phyloP scores from a whole-genome alignment of 2,329 filamentous ascomycete species.

The Sporothrix globosa region DNA sequence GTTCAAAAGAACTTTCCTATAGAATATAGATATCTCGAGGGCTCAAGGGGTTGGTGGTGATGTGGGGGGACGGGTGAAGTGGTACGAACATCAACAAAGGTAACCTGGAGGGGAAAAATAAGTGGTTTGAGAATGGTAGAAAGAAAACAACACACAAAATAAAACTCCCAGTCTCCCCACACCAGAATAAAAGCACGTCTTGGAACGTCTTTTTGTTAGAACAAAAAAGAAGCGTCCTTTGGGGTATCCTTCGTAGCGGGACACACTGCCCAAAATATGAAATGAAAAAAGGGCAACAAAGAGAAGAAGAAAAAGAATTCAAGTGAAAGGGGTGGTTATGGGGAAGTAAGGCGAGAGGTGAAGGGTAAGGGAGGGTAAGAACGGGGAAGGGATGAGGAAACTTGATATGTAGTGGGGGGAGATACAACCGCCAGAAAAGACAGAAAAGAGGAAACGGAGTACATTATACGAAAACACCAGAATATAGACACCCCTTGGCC shows the following conservation, averaged over 20 bases:
- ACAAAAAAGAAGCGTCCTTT: slow-evolving; percentile 15
- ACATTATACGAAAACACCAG: background rate
- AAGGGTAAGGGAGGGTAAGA: background rate
- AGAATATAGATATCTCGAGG: background rate
- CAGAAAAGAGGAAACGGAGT: background rate
- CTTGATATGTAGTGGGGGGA: background rate
- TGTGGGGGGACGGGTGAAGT: background rate
- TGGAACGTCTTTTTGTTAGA: background rate
- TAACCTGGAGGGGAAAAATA: background rate
- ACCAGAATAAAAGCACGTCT: slow-evolving; percentile 26
- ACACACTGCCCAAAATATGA: slow-evolving; percentile 29
- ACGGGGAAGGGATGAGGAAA: background rate
- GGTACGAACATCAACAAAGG: background rate
- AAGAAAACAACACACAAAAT: background rate
- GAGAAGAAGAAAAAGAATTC: slow-evolving; percentile 1
- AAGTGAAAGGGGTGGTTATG: background rate
- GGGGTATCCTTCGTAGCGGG: slow-evolving; percentile 35
- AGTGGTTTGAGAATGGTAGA: background rate
- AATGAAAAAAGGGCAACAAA: background rate
- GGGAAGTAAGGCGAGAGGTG: background rate
- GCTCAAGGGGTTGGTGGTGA: background rate
- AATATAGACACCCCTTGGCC: background rate
- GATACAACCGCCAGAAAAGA: background rate
- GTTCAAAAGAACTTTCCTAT: background rate
- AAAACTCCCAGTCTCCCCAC: background rate